Conservation (phyloP, 805 yeast genomes). For the Torulaspora quercuum region DNA sequence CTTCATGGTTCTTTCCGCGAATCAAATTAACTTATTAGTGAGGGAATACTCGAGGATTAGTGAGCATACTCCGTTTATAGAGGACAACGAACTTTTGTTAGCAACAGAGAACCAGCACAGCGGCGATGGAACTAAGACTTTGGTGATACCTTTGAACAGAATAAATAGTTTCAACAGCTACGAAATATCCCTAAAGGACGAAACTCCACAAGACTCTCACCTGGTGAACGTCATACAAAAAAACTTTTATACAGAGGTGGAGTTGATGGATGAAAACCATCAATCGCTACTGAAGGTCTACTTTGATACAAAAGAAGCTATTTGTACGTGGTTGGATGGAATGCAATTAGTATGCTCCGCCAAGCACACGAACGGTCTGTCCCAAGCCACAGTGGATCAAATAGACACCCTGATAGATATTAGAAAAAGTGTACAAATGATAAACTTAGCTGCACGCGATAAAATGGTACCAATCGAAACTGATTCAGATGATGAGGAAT, state of each 20-base stretch:
- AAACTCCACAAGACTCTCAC: constrained; percentile 41
- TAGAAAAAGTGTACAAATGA: constrained; percentile 48
- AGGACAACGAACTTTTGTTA: constrained; percentile 45
- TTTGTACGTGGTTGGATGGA: constrained; percentile 78
- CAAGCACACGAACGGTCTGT: constrained; percentile 31
- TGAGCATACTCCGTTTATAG: constrained; percentile 51
- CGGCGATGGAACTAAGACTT: constrained; percentile 23
- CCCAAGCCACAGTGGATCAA: constrained; percentile 45
- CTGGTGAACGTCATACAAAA: constrained; percentile 58
- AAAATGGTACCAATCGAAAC: constrained; percentile 11
- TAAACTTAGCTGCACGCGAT: constrained; percentile 37
- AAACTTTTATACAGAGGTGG: constrained; percentile 53
- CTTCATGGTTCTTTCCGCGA: constrained; percentile 63
- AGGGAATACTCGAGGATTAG: constrained; percentile 54
- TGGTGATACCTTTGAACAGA: constrained; percentile 48
- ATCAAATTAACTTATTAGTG: constrained; percentile 56
- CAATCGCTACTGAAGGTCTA: constrained; percentile 54
- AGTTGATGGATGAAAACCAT: constrained; percentile 43
- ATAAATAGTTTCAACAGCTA: constrained; percentile 50
- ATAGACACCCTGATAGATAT: constrained; percentile 44
- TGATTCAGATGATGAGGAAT: constrained; percentile 22
- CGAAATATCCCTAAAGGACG: constrained; percentile 48
- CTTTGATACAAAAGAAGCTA: constrained; percentile 65
- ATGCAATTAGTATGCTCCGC: constrained; percentile 47
- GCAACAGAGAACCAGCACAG: constrained; percentile 8